Percentiles rank a stretch among this genome's conserved stretches.
Conservation (phyloP, 257 asterid genomes). For the Penstemon newberryi region DNA sequence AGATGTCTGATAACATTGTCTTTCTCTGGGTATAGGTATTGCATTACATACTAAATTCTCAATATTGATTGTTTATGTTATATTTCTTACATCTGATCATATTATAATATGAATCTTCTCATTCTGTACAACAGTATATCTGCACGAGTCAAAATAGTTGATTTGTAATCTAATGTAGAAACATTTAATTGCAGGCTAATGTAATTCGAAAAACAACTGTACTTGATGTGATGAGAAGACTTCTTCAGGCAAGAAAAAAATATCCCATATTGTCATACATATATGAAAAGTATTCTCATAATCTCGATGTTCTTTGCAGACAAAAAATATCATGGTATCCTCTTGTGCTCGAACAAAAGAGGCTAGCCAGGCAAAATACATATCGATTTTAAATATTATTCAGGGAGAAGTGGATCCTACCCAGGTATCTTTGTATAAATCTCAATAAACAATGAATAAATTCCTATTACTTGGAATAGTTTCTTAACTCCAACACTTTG, state of each 20-base stretch:
- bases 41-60: too few species aligned
- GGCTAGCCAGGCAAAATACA: slow-evolving; percentile 98
- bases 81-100: slow-evolving; percentile 10
- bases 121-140: not conserved
- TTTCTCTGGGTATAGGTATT: too few species aligned
- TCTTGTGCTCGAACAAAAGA: slow-evolving; percentile 88
- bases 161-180: slow-evolving; percentile 28
- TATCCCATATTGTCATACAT: slow-evolving; percentile 22
- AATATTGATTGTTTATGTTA: not conserved
- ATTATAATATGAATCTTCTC: slow-evolving; percentile 6
- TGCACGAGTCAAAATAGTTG: slow-evolving; percentile 6
- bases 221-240: slow-evolving; percentile 98
- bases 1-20: too few species aligned
- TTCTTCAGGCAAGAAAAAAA: slow-evolving; percentile 76
- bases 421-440: slow-evolving; percentile 60
- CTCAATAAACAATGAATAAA: slow-evolving; percentile 1
- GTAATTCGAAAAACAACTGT: slow-evolving; percentile 96
- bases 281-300: slow-evolving; percentile 24
- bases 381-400: slow-evolving; percentile 88
- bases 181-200: slow-evolving; percentile 69
- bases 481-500: not conserved
- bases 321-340: slow-evolving; percentile 97
- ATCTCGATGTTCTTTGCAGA: slow-evolving; percentile 50
- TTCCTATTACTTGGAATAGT: too few species aligned
- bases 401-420: slow-evolving; percentile 99